Evolutionary conservation across 163 green algal species (phyloP).

Genomic region (Botryococcus braunii): DNA sequence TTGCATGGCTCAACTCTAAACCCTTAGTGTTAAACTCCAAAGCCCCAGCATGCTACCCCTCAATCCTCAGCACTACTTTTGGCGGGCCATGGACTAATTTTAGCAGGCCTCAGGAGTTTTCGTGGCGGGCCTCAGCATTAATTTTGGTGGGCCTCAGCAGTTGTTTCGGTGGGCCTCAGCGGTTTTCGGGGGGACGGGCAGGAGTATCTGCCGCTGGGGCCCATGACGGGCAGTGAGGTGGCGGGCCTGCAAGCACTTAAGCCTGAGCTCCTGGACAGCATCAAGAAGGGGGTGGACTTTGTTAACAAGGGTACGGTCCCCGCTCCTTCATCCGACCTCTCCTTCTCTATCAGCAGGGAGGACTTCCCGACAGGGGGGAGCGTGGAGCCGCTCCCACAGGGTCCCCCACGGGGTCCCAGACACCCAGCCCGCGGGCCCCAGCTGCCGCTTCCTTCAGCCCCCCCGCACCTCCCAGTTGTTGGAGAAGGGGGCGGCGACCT

Average conservation of each 20-base stretch:
- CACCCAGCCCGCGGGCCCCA: too few relatives aligned
- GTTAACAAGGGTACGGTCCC: conserved; percentile 29
- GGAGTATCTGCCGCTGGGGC: conserved; percentile 68
- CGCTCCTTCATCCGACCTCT: too few relatives aligned
- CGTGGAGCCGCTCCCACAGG: too few relatives aligned
- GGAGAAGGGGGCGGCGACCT: too few relatives aligned
- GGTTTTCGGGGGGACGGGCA: conserved; percentile 12
- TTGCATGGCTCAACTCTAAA: background rate
- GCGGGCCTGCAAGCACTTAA: conserved; percentile 63
- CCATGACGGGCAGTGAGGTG: conserved; percentile 64
- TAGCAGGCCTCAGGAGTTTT: background rate
- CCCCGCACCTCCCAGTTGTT: too few relatives aligned
- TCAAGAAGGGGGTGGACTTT: conserved; percentile 92
- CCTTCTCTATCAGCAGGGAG: too few relatives aligned
- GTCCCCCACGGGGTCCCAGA: too few relatives aligned
- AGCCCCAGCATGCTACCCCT: background rate
- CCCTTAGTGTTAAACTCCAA: background rate
- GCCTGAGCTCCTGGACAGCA: conserved; percentile 68
- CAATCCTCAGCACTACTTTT: background rate
- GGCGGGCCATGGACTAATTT: background rate
- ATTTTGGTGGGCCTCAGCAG: background rate
- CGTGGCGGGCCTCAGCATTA: background rate
- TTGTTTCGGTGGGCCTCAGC: background rate
- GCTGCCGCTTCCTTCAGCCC: too few relatives aligned
- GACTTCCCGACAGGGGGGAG: too few relatives aligned